Conservation (phyloP, 768 basidiomycete genomes). For the Neoboletus brunneissimus region DNA sequence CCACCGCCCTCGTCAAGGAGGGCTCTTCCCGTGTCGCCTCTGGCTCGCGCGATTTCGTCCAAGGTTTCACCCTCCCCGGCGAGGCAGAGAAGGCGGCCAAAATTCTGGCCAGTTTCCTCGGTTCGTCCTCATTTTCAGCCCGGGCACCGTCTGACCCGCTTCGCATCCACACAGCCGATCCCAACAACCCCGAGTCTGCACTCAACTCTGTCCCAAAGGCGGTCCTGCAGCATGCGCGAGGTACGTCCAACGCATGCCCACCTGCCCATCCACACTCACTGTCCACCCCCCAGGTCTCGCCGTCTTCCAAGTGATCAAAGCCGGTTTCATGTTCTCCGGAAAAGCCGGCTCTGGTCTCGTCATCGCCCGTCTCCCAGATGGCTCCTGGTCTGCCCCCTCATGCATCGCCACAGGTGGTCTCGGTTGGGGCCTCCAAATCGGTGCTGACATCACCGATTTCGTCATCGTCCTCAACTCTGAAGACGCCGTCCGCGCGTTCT, state of each 20-base stretch:
- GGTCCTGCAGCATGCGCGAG: slow-evolving; percentile 85
- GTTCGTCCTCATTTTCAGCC: slow-evolving; percentile 34
- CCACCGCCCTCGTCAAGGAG: slow-evolving; percentile 68
- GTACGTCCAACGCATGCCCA: slow-evolving; percentile 38
- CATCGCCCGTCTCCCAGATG: slow-evolving; percentile 88
- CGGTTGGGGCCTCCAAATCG: slow-evolving; percentile 94
- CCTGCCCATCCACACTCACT: background rate
- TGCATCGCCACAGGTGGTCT: slow-evolving; percentile 96
- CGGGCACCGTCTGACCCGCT: background rate
- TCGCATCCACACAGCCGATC: slow-evolving; percentile 78
- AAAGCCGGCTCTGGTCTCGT: slow-evolving; percentile 93
- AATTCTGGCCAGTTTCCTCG: slow-evolving; percentile 88
- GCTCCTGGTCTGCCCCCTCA: slow-evolving; percentile 95
- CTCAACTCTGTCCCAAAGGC: slow-evolving; percentile 93
- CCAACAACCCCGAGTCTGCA: slow-evolving; percentile 81
- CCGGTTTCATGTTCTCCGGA: slow-evolving; percentile 92
- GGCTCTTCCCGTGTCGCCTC: slow-evolving; percentile 66
- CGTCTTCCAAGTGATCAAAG: slow-evolving; percentile 90
- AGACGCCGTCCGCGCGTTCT: slow-evolving; percentile 94
- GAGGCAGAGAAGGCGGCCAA: slow-evolving; percentile 94
- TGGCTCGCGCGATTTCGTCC: slow-evolving; percentile 75
- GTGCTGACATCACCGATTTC: slow-evolving; percentile 93
- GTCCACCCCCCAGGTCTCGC: slow-evolving; percentile 66
- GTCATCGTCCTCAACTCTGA: slow-evolving; percentile 97
- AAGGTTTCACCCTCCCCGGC: slow-evolving; percentile 84